phyloP scores from a whole-genome alignment of 1,284 basidiomycete species.

The Cronartium quercuum region DNA sequence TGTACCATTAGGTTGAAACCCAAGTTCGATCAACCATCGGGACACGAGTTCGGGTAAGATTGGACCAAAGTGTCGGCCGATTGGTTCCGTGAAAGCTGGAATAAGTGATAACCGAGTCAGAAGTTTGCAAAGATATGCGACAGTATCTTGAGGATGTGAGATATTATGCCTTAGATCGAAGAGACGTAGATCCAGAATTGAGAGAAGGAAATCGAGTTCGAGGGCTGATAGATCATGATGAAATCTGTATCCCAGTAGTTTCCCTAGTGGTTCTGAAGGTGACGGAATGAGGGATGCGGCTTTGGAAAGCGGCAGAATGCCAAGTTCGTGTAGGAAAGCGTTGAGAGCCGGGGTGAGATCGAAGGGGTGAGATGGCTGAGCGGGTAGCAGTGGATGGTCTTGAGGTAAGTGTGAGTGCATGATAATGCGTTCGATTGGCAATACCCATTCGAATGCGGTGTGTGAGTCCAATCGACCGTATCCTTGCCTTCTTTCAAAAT shows the following conservation, averaged over 20 bases:
- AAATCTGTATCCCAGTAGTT: neutral
- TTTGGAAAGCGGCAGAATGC: constrained; percentile 26
- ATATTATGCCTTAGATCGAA: neutral
- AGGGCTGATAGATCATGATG: constrained; percentile 3
- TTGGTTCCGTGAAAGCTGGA: constrained; percentile 20
- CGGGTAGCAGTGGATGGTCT: neutral
- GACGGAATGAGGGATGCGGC: constrained; percentile 13
- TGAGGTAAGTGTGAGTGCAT: too few relatives aligned
- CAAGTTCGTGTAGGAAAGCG: constrained; percentile 23
- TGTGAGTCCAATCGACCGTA: too few relatives aligned
- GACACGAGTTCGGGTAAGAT: constrained; percentile 30
- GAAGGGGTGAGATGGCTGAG: neutral
- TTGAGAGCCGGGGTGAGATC: constrained; percentile 14
- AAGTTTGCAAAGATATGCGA: constrained; percentile 2
- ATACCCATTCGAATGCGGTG: neutral
- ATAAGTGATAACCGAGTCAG: constrained; percentile 17
- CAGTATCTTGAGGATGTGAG: neutral
- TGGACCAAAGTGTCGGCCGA: constrained; percentile 18
- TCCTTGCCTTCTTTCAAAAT: too few relatives aligned
- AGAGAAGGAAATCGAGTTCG: constrained; percentile 3
- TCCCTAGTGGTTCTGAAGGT: neutral
- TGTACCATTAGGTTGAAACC: neutral
- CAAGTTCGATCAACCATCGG: constrained; percentile 16
- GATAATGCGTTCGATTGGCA: neutral
- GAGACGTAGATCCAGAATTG: neutral